Evolutionary conservation across 768 basidiomycete genomes (phyloP).

Genomic region (Serendipita sp.): DNA sequence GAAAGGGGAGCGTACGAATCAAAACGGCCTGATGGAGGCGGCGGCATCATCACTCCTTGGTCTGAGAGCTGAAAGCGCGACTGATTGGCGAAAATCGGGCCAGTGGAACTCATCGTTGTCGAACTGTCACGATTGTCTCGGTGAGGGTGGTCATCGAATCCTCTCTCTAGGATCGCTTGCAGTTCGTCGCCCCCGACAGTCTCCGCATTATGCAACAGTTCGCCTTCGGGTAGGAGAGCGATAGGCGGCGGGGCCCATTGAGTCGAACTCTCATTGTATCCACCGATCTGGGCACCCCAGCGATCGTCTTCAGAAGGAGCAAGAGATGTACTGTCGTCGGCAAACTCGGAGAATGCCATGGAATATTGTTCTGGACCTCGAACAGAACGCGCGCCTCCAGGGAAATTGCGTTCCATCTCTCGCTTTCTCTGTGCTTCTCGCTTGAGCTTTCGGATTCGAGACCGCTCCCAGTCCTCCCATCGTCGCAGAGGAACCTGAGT

Average conservation of each 20-base stretch:
- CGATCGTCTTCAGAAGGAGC: slow-evolving; percentile 85
- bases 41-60: slow-evolving; percentile 11
- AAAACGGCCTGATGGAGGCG: slow-evolving; percentile 27
- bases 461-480: slow-evolving; percentile 99
- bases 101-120: slow-evolving; percentile 9
- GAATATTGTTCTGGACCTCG: slow-evolving; percentile 24
- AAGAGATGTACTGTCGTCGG: slow-evolving; percentile 65
- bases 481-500: slow-evolving; percentile 76
- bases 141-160: slow-evolving; percentile 62
- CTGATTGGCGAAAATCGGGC: slow-evolving; percentile 20
- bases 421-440: slow-evolving; percentile 68
- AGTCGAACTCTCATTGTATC: slow-evolving; percentile 72
- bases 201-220: slow-evolving; percentile 20
- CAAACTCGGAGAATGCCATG: slow-evolving; percentile 46
- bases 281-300: slow-evolving; percentile 91
- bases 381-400: slow-evolving; percentile 28
- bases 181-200: slow-evolving; percentile 58
- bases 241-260: slow-evolving; percentile 75
- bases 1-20: slow-evolving; percentile 45
- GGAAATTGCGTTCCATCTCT: slow-evolving; percentile 68
- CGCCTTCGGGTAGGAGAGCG: slow-evolving; percentile 30
- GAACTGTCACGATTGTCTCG: slow-evolving; percentile 14
- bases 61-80: slow-evolving; percentile 52
- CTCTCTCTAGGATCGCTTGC: slow-evolving; percentile 82
- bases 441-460: slow-evolving; percentile 74